Conservation (phyloP, 768 basidiomycete genomes). For the Leccinum incarnatum region DNA sequence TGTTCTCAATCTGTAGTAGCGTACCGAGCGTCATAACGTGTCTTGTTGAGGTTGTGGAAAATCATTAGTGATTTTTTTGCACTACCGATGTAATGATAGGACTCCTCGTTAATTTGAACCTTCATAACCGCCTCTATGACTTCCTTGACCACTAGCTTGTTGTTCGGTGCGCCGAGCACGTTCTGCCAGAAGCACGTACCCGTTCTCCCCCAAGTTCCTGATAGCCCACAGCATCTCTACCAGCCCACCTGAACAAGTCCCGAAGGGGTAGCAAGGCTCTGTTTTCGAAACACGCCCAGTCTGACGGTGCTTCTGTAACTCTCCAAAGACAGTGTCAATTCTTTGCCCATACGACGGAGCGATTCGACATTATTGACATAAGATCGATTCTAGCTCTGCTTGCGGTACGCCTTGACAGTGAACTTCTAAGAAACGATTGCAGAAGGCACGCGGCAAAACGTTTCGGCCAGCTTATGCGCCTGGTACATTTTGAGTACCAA, state of each 20-base stretch:
- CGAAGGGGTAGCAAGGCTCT: conserved; percentile 93
- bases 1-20: too few relatives aligned
- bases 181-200: too few relatives aligned
- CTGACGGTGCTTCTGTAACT: conserved; percentile 90
- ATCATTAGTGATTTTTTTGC: too few relatives aligned
- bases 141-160: too few relatives aligned
- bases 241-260: conserved; percentile 98
- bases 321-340: conserved; percentile 89
- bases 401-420: conserved; percentile 98
- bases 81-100: conserved; percentile 1
- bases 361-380: conserved; percentile 89
- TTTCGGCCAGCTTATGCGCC: conserved; percentile 95
- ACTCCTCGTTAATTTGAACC: conserved; percentile 71
- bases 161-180: too few relatives aligned
- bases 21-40: too few relatives aligned
- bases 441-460: conserved; percentile 88
- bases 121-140: conserved; percentile 59
- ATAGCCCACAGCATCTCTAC: conserved; percentile 59
- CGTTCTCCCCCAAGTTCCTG: too few relatives aligned
- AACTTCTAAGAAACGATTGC: conserved; percentile 80
- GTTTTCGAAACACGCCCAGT: conserved; percentile 89
- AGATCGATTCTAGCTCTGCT: conserved; percentile 85
- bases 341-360: conserved; percentile 90
- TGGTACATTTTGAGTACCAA: conserved; percentile 98
- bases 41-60: too few relatives aligned